Base-by-base conservation (phyloP, 352 stramenopile species). In the Achlya hypogyna region DNA sequence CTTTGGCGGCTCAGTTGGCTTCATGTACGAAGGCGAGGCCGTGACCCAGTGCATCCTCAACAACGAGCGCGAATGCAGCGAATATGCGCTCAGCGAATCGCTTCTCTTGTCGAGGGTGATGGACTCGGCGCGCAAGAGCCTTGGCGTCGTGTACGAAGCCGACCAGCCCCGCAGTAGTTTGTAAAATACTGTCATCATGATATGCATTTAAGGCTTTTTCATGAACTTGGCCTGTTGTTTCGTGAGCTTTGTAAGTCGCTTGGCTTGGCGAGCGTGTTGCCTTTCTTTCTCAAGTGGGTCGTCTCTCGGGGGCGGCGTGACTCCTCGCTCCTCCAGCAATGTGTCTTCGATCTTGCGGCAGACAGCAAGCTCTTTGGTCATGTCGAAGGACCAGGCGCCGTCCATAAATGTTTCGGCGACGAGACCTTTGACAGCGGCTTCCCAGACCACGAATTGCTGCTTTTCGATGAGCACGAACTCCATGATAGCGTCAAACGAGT, bases 21-120 rank as follows among this genome's bases (percentile, higher is more conserved):
- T 96, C 53, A 66, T 76, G n/a, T 93, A 92, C 68, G 87, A 96
- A 64, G 84, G 77, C 0, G 75, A 85, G 45, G 79, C 83, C 0
- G 82, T 94, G 5, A 79, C 74, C 0, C 67, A 79, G 5, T 78
- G 82, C 12, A 83, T 97, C 32, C 71, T 77, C 68, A 71, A 62
- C 35, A 72, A 81, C 31, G 56, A 82, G 25, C 71, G 59, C 10
- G 70, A 93, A 64, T 78, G 75, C 34, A 32, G 53, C 0, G 78
- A 91, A 62, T 92, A 89, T 54, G 69, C 81, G 14, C 77, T 72
- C 20, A 52, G 74, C 6, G 82, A 95, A 40, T 90, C 82, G 58
- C 68, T 95, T 27, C 76, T 71, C 49, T 73, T 93, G 29, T 70
- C 72, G 20, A 69, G 63, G 16, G 81, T 95, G 62, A 87, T 95